Percentiles rank a stretch among this genome's conserved stretches.
Conservation (phyloP, 768 basidiomycete species). For the Lactarius sp. region DNA sequence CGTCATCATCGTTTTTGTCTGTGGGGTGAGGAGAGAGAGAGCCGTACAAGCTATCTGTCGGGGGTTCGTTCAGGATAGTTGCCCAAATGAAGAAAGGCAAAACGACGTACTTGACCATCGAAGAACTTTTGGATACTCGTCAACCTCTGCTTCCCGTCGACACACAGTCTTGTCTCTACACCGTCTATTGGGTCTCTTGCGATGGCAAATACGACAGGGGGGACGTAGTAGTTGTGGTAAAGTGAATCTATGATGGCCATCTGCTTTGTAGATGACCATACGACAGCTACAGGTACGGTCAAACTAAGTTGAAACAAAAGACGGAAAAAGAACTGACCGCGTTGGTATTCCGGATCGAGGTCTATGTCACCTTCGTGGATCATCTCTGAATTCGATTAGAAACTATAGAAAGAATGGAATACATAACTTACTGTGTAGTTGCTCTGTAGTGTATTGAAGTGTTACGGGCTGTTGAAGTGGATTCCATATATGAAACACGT, state of each 20-base stretch:
- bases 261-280: conserved; percentile 75
- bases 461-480: conserved; percentile 25
- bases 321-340: conserved; percentile 42
- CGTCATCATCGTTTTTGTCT: neutral
- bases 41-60: conserved; percentile 50
- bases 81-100: neutral
- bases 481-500: conserved; percentile 26
- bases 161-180: conserved; percentile 46
- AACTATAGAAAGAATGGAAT: neutral
- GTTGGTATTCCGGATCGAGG: conserved; percentile 65
- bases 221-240: conserved; percentile 74
- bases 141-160: conserved; percentile 77
- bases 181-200: conserved; percentile 34
- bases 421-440: conserved; percentile 30
- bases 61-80: neutral
- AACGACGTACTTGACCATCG: conserved; percentile 52
- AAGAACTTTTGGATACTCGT: conserved; percentile 75
- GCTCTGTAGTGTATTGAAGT: conserved; percentile 25
- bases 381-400: conserved; percentile 36
- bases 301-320: neutral
- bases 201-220: conserved; percentile 69
- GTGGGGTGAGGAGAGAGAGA: conserved; percentile 29
- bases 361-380: conserved; percentile 70
- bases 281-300: conserved; percentile 47
- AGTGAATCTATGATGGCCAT: conserved; percentile 72